Evolutionary conservation across 345 rosid species (phyloP).

Genomic region (Moricandia arvensis): DNA sequence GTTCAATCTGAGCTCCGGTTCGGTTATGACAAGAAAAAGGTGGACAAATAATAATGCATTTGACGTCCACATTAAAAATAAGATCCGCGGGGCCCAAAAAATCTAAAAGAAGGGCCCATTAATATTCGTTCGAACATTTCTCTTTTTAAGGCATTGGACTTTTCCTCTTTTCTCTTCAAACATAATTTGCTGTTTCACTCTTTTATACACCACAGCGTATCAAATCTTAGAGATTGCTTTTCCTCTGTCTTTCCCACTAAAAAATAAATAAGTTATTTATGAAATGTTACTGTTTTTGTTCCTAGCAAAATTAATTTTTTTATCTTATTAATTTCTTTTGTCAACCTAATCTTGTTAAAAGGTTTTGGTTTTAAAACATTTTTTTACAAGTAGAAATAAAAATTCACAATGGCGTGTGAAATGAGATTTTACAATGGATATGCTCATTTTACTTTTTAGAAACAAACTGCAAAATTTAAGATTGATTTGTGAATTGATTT

Average conservation of each 20-base stretch:
- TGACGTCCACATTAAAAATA: constrained; percentile 33
- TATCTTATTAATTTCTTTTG: background rate
- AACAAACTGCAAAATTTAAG: constrained; percentile 22
- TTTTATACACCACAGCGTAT: constrained; percentile 48
- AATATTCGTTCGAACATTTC: constrained; percentile 31
- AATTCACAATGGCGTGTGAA: background rate
- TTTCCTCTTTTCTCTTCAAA: constrained; percentile 37
- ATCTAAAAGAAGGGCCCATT: constrained; percentile 49
- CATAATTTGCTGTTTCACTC: constrained; percentile 40
- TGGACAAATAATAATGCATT: constrained; percentile 27
- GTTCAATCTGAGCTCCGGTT: background rate
- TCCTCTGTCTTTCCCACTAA: constrained; percentile 40
- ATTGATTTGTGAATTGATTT: constrained; percentile 33
- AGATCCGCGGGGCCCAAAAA: constrained; percentile 57
- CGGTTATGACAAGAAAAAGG: background rate
- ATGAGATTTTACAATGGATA: background rate
- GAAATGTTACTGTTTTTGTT: background rate
- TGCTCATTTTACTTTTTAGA: background rate
- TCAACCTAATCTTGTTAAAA: constrained; percentile 2
- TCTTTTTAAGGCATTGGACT: constrained; percentile 45
- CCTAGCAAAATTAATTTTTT: background rate
- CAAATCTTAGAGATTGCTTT: constrained; percentile 53
- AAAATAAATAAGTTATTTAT: background rate
- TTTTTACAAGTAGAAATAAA: background rate
- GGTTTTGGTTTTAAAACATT: background rate